Evolutionary conservation across 2,329 filamentous ascomycete species (phyloP), one percentile per base, ranked within the genome.

Genomic region (Cercospora nicotianae): DNA sequence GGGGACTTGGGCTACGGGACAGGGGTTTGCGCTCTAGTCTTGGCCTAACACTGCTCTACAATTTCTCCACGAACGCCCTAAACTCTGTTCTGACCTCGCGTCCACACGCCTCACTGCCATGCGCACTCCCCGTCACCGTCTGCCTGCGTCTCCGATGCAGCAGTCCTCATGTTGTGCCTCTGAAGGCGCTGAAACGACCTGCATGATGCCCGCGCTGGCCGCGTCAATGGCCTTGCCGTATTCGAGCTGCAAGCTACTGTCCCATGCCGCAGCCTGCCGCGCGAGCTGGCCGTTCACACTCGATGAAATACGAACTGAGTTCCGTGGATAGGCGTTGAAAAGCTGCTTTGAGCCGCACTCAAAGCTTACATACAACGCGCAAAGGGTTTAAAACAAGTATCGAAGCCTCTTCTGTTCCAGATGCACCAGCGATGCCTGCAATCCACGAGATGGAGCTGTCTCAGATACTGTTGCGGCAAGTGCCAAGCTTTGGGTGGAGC

Each of bases 21-120:
- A 65, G 63, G 63, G 63, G 63, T 60, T 26, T 33, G 28, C 36
- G 39, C n/a, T 59, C 63, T 64, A 51, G 45, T 33, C 53, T 58
- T 63, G 60, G 60, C 60, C 63, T 30, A 36, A 61, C 33, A 51
- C 59, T 39, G 59, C 31, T 48, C 53, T 42, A 60, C 57, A 65
- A 65, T 65, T 60, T 65, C 58, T 63, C 64, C 58, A 66, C 64
- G 58, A 42, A 18, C 64, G 64, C 64, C 64, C 59, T 62, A 61
- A 63, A 63, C 64, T 62, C 58, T 61, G 59, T 31, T 62, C 45
- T 7, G 30, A 66, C 64, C 42, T 62, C 64, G 36, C 62, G 26
- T n/a, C 30, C 3, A 33, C 53, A 33, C 30, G 53, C 53, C 18
- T 58, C 53, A 7, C 26, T 31, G 53, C 53, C n/a, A 58, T 58